phyloP scores from a whole-genome alignment of 179 eudicot genomes.

The Carnegiea gigantea region DNA sequence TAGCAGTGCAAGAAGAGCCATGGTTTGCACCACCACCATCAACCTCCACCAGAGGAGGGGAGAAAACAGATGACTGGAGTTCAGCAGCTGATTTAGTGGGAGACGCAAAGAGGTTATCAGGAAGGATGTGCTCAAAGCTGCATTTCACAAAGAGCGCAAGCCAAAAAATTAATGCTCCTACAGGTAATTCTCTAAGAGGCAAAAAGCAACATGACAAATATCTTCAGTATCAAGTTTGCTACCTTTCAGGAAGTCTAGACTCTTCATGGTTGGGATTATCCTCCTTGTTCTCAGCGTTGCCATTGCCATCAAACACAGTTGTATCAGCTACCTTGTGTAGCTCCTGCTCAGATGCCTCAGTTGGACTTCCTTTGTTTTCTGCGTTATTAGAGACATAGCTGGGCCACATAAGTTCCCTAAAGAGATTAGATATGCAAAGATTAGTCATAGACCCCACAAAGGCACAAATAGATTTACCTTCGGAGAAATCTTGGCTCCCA shows the following conservation, averaged over 20 bases:
- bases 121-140: conserved; percentile 84
- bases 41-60: conserved; percentile 30
- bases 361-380: conserved; percentile 39
- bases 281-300: conserved; percentile 28
- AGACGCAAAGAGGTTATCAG: conserved; percentile 80
- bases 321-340: conserved; percentile 33
- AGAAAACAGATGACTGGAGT: conserved; percentile 36
- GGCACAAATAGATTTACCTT: conserved; percentile 41
- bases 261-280: conserved; percentile 35
- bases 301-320: conserved; percentile 30
- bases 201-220: not conserved
- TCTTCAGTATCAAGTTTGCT: not conserved
- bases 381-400: conserved; percentile 17
- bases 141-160: not conserved
- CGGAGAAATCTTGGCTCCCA: conserved; percentile 35
- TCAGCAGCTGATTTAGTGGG: conserved; percentile 65
- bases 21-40: conserved; percentile 29
- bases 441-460: not conserved
- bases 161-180: not conserved
- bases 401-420: not conserved
- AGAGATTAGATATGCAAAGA: not conserved
- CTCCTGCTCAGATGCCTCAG: conserved; percentile 33
- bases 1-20: conserved; percentile 31
- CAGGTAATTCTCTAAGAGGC: not conserved
- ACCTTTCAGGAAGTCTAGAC: conserved; percentile 60